A percentile compares a stretch with the other conserved stretches of the same genome.
phyloP scores from a whole-genome alignment of 169 alveolate species.

The Cystoisospora suis region DNA sequence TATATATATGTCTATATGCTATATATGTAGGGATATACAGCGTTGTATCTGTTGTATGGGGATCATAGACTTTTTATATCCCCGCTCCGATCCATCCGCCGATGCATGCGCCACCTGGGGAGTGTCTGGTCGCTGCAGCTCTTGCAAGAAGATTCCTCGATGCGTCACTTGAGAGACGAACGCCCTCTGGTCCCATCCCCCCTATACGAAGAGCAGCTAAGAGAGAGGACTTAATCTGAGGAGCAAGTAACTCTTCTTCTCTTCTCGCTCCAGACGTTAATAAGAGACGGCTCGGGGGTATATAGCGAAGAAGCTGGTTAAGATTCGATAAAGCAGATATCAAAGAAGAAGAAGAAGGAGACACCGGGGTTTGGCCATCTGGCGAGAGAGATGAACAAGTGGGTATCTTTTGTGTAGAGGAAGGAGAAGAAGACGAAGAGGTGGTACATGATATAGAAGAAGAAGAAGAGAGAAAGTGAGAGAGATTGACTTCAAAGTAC shows the following conservation, averaged over 20 bases:
- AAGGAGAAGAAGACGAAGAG: not conserved
- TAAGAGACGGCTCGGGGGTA: conserved; percentile 41
- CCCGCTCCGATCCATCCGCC: not conserved
- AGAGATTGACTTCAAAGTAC: conserved; percentile 32
- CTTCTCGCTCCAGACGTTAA: conserved; percentile 35
- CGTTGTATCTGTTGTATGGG: not conserved
- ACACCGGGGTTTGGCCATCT: not conserved
- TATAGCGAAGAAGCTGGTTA: conserved; percentile 43
- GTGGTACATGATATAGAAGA: not conserved
- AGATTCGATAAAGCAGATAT: not conserved
- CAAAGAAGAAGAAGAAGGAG: not conserved
- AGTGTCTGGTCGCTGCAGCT: conserved; percentile 17
- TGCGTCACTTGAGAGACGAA: conserved; percentile 1
- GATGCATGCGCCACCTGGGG: conserved; percentile 18
- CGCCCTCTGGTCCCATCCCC: not conserved
- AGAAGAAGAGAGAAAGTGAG: not conserved
- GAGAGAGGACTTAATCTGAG: conserved; percentile 21
- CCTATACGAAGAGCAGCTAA: conserved; percentile 34
- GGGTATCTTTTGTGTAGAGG: no score
- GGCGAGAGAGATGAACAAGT: not conserved
- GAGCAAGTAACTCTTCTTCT: conserved; percentile 34
- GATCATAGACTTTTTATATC: not conserved
- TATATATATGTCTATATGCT: not conserved
- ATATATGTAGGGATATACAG: not conserved
- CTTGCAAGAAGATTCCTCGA: not conserved